A percentile compares a stretch with the other conserved stretches of the same genome.
These are phyloP conservation scores for Hemileccinum rubropunctum DNA, from an alignment of 768 basidiomycete species.

Conservation along the genomic window DNA sequence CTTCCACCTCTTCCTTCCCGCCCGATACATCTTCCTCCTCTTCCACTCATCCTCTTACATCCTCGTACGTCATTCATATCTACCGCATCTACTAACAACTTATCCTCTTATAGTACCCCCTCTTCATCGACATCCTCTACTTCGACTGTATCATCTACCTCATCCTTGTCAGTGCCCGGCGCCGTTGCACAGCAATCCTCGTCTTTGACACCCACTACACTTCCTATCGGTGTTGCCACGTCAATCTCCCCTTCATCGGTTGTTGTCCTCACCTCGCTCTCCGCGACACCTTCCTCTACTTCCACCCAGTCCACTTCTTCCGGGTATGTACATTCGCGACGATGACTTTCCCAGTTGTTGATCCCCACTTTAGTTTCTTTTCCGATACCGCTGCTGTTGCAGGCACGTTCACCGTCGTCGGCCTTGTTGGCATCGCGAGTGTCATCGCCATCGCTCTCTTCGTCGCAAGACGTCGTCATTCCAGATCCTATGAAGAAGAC, in stretches of 20 bases:
- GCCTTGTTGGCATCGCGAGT: conserved; percentile 34
- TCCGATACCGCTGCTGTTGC: conserved; percentile 45
- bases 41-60: neutral
- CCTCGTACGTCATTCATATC: conserved; percentile 8
- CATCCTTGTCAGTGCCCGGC: neutral
- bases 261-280: neutral
- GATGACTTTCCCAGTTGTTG: neutral
- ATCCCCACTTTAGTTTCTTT: conserved; percentile 39
- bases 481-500: conserved; percentile 25
- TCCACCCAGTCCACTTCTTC: conserved; percentile 16
- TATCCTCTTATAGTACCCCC: neutral
- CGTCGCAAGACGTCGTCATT: conserved; percentile 30
- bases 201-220: neutral
- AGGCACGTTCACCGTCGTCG: conserved; percentile 42
- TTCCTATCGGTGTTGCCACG: neutral
- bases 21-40: neutral
- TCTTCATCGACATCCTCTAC: neutral
- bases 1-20: neutral
- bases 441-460: conserved; percentile 29
- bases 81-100: neutral
- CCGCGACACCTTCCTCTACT: conserved; percentile 14
- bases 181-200: neutral
- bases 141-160: neutral
- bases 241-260: neutral
- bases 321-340: conserved; percentile 12